Base-by-base conservation (phyloP, 257 asterid genomes). In the Marsdenia floribunda region DNA sequence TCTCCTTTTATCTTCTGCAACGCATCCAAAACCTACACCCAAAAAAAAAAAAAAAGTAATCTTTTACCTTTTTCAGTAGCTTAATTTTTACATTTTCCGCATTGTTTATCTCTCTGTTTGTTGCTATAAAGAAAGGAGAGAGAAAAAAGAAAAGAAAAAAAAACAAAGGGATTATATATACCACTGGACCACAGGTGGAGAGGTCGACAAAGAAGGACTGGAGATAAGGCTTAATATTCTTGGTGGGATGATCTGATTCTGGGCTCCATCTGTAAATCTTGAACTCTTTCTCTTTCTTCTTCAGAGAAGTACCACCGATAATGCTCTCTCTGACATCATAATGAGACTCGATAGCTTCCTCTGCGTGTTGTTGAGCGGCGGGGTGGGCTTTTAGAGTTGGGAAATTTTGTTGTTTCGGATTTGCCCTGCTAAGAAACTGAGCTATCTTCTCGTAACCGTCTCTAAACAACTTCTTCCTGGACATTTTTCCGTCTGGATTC, bases 261-360 rank as follows among this genome's bases (percentile, higher is more conserved):
- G 96, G 96, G 80, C 83, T 84, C 95, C 96, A 91, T 22, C 97
- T 73, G 58, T 92, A 92, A 49, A 90, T 87, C 84, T 79, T 86
- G 87, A 91, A 90, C 73, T 92, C 96, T 21, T 53, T 18, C 37
- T 15, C 79, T 57, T 64, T 7, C 58, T 53, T 53, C 37, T 12
- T 80, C 61, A n/a, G n/a, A n/a, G n/a, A n/a, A n/a, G 59, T 7
- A 12, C 9, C 72, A 16, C 19, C 72, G 14, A 15, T 49, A 46
- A 50, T 58, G 0, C 42, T 73, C 1, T 29, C 64, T 42, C 78
- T 76, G 58, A 86, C 75, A 29, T 76, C 50, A 16, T 69, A 66
- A 6, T 84, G 78, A 1, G 88, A 75, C 35, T 79, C 86, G 3
- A 81, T 82, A 2, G 70, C 87, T 83, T 86, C 77, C 50, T 81